phyloP scores from a whole-genome alignment of 495 filamentous ascomycete species.

The Glarea lozoyensis region DNA sequence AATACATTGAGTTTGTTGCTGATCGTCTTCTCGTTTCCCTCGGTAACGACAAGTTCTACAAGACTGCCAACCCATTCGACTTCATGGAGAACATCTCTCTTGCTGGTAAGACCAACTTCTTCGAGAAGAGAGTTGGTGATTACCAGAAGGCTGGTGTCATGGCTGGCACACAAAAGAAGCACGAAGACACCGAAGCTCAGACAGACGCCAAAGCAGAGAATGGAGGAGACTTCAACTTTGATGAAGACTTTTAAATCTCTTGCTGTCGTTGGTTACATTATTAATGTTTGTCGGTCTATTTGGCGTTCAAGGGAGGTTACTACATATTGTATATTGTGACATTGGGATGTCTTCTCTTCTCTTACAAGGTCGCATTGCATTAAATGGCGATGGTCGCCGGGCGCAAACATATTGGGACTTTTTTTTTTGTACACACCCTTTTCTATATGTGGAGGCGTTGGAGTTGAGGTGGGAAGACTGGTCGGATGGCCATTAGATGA shows the following conservation, averaged over 20 bases:
- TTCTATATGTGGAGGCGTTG: too few species aligned
- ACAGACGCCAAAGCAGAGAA: constrained; percentile 52
- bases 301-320: too few species aligned
- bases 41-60: constrained; percentile 89
- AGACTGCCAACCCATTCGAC: constrained; percentile 92
- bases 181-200: constrained; percentile 34
- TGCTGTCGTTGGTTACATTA: constrained; percentile 14
- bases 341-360: constrained; percentile 18
- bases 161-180: constrained; percentile 78
- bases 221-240: constrained; percentile 78
- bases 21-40: constrained; percentile 88
- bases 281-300: too few species aligned
- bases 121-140: constrained; percentile 98
- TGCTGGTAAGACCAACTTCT: constrained; percentile 99
- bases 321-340: constrained; percentile 19
- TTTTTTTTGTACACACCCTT: constrained; percentile 6
- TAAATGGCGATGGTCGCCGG: constrained; percentile 22
- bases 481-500: too few species aligned
- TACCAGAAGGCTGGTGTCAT: constrained; percentile 99
- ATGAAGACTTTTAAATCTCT: constrained; percentile 84
- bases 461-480: too few species aligned
- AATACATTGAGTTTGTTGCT: constrained; percentile 99
- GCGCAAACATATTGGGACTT: too few species aligned
- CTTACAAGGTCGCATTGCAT: constrained; percentile 13
- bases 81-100: constrained; percentile 99